Base-by-base conservation (phyloP, 177 flowering plant species). In the Telopea speciosissima region DNA sequence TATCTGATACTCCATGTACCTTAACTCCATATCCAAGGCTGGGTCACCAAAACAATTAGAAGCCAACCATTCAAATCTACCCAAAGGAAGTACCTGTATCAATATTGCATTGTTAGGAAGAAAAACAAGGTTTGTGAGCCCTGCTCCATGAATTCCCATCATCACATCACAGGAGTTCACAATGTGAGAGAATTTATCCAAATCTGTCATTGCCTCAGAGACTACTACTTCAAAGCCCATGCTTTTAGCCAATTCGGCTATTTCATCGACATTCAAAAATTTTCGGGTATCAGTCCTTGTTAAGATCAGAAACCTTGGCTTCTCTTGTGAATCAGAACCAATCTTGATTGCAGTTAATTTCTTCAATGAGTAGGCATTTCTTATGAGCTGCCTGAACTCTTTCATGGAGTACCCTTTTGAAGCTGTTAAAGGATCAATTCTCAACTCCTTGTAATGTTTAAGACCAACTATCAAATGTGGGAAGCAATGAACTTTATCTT, bases 91-190 rank as follows among this genome's bases (percentile, higher is more conserved):
- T 2, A 89, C 68, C 63, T 91, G 92, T 42, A 91, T 84, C 8
- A 91, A 36, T 19, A 89, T 79, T 1, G 91, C 91, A 24, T 81
- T 81, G 13, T 78, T 80, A 0, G 92, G 91, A 8, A 91, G 84
- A 70, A 88, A 91, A 21, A 89, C 81, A 28, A 87, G 74, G 83
- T 91, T 88, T 3, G 89, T 78, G 7, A 87, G 78, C 0, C 87
- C 90, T 12, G 90, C 90, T 36, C 40, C 25, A 73, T 87, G 90
- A 33, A 87, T 83, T 13, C 87, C 90, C 81, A 87, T 62, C 74
- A 87, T 23, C 25, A 81, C 88, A 61, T 85, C 90, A 62, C 87
- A 83, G 0, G 92, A 86, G 64, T 89, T 91, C 75, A 88, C 89
- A 0, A 77, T 17, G 7, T 73, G 42, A 1, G 90, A 79, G 61